Evolutionary conservation across 202 grass and related monocot species (phyloP).

Genomic region (Sporobolus alterniflorus): DNA sequence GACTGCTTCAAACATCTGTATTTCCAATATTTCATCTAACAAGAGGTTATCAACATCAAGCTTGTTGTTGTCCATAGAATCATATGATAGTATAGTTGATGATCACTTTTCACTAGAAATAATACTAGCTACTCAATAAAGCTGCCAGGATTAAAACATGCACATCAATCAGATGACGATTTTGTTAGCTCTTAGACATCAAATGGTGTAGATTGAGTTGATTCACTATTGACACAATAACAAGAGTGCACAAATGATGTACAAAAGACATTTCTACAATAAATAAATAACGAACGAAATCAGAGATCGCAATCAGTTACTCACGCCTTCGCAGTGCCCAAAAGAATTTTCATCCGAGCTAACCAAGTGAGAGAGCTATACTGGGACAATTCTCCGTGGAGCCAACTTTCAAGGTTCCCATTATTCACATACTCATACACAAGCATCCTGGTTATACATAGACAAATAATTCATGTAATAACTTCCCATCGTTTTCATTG

Average conservation of each 20-base stretch:
- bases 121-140: not conserved
- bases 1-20: not conserved
- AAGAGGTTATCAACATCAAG: slow-evolving; percentile 8
- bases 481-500: slow-evolving; percentile 9
- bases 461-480: slow-evolving; percentile 34
- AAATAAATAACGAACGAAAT: not conserved
- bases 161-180: slow-evolving; percentile 13
- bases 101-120: not conserved
- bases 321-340: slow-evolving; percentile 98
- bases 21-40: not conserved
- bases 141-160: not conserved
- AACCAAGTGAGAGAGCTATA: slow-evolving; percentile 91
- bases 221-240: not conserved
- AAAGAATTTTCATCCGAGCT: slow-evolving; percentile 92
- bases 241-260: not conserved
- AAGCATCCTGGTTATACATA: slow-evolving; percentile 79
- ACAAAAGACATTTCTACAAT: not conserved
- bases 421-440: slow-evolving; percentile 98
- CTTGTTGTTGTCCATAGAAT: slow-evolving; percentile 12
- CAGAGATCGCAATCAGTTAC: slow-evolving; percentile 33
- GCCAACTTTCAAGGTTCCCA: slow-evolving; percentile 97
- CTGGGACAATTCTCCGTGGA: slow-evolving; percentile 88
- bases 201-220: not conserved
- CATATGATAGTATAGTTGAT: not conserved
- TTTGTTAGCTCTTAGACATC: slow-evolving; percentile 14